A percentile compares a stretch with the other conserved stretches of the same genome.
These are phyloP conservation scores for Ophiocordyceps camponoti-rufipedis DNA, from an alignment of 2,329 filamentous ascomycete genomes.

Conservation along the genomic window DNA sequence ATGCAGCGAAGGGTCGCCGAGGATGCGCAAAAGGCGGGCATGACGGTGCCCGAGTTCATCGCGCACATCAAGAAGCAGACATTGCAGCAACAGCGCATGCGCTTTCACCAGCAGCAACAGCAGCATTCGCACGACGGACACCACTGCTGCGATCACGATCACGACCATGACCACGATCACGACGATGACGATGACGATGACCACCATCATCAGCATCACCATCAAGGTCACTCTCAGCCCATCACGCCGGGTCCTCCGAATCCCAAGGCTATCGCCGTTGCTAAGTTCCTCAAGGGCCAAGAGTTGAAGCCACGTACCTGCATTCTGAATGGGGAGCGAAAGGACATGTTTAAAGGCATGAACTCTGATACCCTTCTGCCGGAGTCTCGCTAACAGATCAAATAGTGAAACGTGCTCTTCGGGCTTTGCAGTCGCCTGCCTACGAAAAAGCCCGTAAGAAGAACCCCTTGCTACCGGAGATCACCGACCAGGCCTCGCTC, in stretches of 20 bases:
- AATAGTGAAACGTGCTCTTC: slow-evolving; percentile 84
- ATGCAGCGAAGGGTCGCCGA: slow-evolving; percentile 71
- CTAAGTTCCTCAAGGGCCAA: slow-evolving; percentile 70
- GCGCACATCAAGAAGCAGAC: slow-evolving; percentile 44
- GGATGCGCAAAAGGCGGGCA: slow-evolving; percentile 69
- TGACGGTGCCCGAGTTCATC: slow-evolving; percentile 73
- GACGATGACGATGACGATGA: slow-evolving; percentile 22
- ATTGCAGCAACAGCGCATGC: slow-evolving; percentile 28
- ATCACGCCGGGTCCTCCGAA: slow-evolving; percentile 69
- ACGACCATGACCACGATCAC: slow-evolving; percentile 9
- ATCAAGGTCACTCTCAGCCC: slow-evolving; percentile 39
- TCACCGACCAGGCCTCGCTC: slow-evolving; percentile 73
- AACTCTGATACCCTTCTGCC: neutral
- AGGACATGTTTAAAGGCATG: slow-evolving; percentile 91
- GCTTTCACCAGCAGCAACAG: slow-evolving; percentile 25
- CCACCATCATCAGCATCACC: slow-evolving; percentile 13
- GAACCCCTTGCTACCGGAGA: slow-evolving; percentile 73
- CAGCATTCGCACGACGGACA: slow-evolving; percentile 4
- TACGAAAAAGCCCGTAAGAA: slow-evolving; percentile 83
- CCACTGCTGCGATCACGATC: slow-evolving; percentile 8
- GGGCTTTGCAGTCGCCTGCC: slow-evolving; percentile 71
- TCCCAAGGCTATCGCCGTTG: slow-evolving; percentile 73
- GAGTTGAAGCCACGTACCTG: slow-evolving; percentile 78
- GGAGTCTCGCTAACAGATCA: neutral
- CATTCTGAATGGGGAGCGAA: slow-evolving; percentile 88